A percentile compares a stretch with the other conserved stretches of the same genome.
These are phyloP conservation scores for Calocybe indica DNA, from an alignment of 768 basidiomycete genomes.

Conservation along the genomic window DNA sequence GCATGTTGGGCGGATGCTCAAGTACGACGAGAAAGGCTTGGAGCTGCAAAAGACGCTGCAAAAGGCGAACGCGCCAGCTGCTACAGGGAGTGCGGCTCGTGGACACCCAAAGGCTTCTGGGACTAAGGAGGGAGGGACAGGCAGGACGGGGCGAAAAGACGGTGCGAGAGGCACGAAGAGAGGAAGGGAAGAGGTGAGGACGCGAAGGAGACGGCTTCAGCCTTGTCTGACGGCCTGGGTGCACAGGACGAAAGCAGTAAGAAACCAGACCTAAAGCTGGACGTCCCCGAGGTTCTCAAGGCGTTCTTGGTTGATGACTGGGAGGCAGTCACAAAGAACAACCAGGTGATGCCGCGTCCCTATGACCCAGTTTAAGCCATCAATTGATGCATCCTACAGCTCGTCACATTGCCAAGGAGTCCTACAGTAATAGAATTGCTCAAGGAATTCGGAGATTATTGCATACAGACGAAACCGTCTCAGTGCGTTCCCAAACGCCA, in stretches of 20 bases:
- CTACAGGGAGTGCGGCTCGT: constrained; percentile 13
- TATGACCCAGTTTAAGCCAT: background rate
- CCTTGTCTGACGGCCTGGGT: background rate
- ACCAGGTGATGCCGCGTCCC: constrained; percentile 49
- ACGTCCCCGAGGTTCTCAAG: constrained; percentile 87
- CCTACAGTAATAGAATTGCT: constrained; percentile 78
- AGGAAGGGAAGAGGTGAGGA: constrained; percentile 62
- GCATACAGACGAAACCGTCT: constrained; percentile 42
- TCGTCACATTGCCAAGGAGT: constrained; percentile 75
- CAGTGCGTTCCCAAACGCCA: constrained; percentile 27
- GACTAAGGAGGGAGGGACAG: constrained; percentile 20
- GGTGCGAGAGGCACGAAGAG: constrained; percentile 63
- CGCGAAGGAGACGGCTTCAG: background rate
- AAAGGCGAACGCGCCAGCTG: constrained; percentile 19
- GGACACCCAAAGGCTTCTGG: constrained; percentile 14
- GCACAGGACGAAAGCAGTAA: constrained; percentile 69
- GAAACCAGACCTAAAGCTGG: constrained; percentile 87
- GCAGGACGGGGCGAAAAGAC: constrained; percentile 46
- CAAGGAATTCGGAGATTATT: constrained; percentile 67
- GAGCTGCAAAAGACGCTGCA: constrained; percentile 68
- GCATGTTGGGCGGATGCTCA: constrained; percentile 70
- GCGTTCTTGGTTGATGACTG: constrained; percentile 92
- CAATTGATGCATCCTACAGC: constrained; percentile 32
- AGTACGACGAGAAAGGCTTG: constrained; percentile 77
- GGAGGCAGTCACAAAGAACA: constrained; percentile 95